A percentile compares a stretch with the other conserved stretches of the same genome.
These are phyloP conservation scores for Trichosporon sp. DNA, from an alignment of 1,284 basidiomycete species.

Conservation along the genomic window DNA sequence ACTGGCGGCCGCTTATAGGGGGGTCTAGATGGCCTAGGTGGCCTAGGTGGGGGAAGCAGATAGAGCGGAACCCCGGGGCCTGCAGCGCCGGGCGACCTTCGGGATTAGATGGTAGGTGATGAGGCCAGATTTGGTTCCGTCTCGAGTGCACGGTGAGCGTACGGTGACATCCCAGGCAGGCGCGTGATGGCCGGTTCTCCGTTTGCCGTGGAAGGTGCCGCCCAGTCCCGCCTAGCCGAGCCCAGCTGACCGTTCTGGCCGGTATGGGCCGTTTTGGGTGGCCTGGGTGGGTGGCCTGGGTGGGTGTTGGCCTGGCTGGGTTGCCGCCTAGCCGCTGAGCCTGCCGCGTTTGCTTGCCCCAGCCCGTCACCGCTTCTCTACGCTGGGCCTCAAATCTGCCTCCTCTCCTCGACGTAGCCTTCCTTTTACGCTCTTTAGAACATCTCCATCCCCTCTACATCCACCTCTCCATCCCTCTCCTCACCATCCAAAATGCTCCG, in stretches of 20 bases:
- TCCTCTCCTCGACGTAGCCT: not conserved
- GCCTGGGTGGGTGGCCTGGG: conserved; percentile 7
- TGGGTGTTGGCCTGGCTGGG: not conserved
- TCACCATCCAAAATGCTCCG: not conserved
- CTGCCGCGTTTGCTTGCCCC: not conserved
- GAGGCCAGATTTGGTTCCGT: not conserved
- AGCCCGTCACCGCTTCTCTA: not conserved
- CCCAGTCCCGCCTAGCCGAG: too few species aligned
- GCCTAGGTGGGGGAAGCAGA: not conserved
- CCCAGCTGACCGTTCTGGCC: not conserved
- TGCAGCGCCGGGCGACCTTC: not conserved
- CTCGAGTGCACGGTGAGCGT: not conserved
- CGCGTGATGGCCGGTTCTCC: conserved; percentile 2
- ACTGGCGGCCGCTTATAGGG: not conserved
- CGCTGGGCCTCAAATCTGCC: conserved; percentile 4
- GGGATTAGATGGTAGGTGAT: not conserved
- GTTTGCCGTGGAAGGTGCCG: not conserved
- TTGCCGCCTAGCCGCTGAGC: not conserved
- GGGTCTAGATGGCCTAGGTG: too few species aligned
- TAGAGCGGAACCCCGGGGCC: not conserved
- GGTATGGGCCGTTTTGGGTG: not conserved
- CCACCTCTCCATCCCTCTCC: not conserved
- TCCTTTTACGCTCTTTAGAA: not conserved
- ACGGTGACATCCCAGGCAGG: not conserved
- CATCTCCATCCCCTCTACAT: not conserved